Evolutionary conservation across 108 stramenopile species (phyloP).

Genomic region (Skeletonema tropicum): DNA sequence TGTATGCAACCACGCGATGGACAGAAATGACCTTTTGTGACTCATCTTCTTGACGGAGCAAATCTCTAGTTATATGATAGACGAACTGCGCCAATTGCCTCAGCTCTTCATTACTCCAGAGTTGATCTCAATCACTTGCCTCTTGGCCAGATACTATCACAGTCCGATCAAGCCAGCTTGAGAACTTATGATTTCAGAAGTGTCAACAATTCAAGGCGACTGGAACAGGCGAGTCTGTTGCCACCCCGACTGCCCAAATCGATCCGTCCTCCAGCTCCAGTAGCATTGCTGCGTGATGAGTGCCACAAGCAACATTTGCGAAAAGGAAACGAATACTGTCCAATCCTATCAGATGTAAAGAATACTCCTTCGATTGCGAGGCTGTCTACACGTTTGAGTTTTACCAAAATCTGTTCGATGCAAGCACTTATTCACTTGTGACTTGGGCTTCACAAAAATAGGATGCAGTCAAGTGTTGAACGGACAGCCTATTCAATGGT

Average conservation of each 20-base stretch:
- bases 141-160: slow-evolving; percentile 62
- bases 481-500: slow-evolving; percentile 58
- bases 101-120: slow-evolving; percentile 79
- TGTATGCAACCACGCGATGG: slow-evolving; percentile 87
- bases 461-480: slow-evolving; percentile 36
- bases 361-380: slow-evolving; percentile 51
- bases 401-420: slow-evolving; percentile 55
- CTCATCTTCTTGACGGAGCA: slow-evolving; percentile 31
- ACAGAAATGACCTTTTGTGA: slow-evolving; percentile 52
- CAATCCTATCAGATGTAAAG: slow-evolving; percentile 23
- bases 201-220: slow-evolving; percentile 62
- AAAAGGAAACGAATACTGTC: slow-evolving; percentile 45
- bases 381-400: slow-evolving; percentile 62
- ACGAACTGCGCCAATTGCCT: slow-evolving; percentile 66
- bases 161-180: slow-evolving; percentile 82
- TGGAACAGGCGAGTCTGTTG: slow-evolving; percentile 69
- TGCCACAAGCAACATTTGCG: slow-evolving; percentile 70
- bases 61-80: slow-evolving; percentile 78
- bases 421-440: slow-evolving; percentile 37
- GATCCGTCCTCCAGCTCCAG: slow-evolving; percentile 87
- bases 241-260: slow-evolving; percentile 81
- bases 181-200: slow-evolving; percentile 64
- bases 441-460: slow-evolving; percentile 52
- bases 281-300: slow-evolving; percentile 83
- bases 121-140: slow-evolving; percentile 73